Percentiles rank a stretch among this genome's conserved stretches.
Evolutionary conservation across 352 stramenopile species (phyloP).

Genomic region (Phytophthora melonis): DNA sequence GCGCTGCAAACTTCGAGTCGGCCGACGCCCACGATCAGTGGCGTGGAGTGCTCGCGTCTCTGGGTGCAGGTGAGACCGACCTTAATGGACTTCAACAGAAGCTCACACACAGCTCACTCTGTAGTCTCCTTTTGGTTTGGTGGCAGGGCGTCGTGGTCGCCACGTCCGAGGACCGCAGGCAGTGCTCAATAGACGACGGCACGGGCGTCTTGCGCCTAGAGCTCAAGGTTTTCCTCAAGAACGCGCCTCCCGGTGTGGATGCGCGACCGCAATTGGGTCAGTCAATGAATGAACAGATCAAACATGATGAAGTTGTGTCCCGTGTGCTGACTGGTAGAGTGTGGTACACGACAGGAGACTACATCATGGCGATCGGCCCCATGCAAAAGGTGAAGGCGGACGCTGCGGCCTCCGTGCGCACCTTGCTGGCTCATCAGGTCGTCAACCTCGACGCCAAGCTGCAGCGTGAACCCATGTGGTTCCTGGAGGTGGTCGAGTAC

Average conservation of each 20-base stretch:
- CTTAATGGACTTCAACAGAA: not conserved
- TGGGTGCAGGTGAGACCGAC: constrained; percentile 69
- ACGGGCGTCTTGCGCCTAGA: constrained; percentile 70
- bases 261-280: constrained; percentile 51
- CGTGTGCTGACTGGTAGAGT: constrained; percentile 2
- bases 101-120: not conserved
- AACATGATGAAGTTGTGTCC: not conserved
- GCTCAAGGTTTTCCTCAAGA: constrained; percentile 74
- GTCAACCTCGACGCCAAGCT: constrained; percentile 62
- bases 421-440: constrained; percentile 68
- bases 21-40: constrained; percentile 59
- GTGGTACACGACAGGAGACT: constrained; percentile 48
- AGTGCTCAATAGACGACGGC: constrained; percentile 79
- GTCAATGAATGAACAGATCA: not conserved
- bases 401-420: constrained; percentile 19
- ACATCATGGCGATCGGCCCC: constrained; percentile 84
- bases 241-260: constrained; percentile 55
- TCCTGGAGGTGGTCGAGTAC: constrained; percentile 80
- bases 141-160: constrained; percentile 66
- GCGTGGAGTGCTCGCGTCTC: constrained; percentile 72
- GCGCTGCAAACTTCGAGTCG: constrained; percentile 49
- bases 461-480: constrained; percentile 74
- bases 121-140: not conserved
- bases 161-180: constrained; percentile 37
- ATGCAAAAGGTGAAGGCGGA: constrained; percentile 51